phyloP scores from a whole-genome alignment of 78 protist genomes.

The Trichosphaerium sp. region DNA sequence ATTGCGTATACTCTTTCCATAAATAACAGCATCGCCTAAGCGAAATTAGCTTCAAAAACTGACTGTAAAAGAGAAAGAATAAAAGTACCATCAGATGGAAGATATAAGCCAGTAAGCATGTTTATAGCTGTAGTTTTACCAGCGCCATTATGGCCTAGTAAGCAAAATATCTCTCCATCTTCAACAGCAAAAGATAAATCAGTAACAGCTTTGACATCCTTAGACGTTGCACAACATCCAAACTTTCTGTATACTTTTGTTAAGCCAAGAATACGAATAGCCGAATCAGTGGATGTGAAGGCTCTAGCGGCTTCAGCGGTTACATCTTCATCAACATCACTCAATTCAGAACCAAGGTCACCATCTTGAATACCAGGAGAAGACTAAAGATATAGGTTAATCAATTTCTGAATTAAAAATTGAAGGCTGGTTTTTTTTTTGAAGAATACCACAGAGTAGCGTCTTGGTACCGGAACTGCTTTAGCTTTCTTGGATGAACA shows the following conservation, averaged over 20 bases:
- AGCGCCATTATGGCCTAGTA: constrained; percentile 67
- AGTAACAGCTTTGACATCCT: constrained; percentile 31
- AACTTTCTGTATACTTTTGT: constrained; percentile 21
- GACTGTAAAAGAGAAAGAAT: too few species aligned
- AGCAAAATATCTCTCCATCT: background rate
- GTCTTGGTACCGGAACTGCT: background rate
- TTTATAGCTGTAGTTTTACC: constrained; percentile 75
- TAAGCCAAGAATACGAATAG: constrained; percentile 12
- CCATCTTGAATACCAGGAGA: background rate
- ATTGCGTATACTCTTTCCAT: constrained; percentile 17
- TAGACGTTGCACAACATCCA: background rate
- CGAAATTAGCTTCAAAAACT: too few species aligned
- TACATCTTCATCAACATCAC: background rate
- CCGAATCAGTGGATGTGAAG: constrained; percentile 9
- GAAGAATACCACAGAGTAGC: too few species aligned
- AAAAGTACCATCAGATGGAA: constrained; percentile 22
- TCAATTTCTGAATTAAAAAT: constrained; percentile 10
- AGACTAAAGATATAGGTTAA: background rate
- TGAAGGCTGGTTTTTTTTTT: constrained; percentile 7
- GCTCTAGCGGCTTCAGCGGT: too few species aligned
- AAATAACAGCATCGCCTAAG: constrained; percentile 31
- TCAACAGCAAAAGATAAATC: constrained; percentile 26
- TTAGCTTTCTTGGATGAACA: background rate
- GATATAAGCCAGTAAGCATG: constrained; percentile 62
- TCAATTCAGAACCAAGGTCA: background rate